These are phyloP conservation scores for Aspergillus calidoustus DNA, from an alignment of 2,329 filamentous ascomycete genomes.

Conservation along the genomic window DNA sequence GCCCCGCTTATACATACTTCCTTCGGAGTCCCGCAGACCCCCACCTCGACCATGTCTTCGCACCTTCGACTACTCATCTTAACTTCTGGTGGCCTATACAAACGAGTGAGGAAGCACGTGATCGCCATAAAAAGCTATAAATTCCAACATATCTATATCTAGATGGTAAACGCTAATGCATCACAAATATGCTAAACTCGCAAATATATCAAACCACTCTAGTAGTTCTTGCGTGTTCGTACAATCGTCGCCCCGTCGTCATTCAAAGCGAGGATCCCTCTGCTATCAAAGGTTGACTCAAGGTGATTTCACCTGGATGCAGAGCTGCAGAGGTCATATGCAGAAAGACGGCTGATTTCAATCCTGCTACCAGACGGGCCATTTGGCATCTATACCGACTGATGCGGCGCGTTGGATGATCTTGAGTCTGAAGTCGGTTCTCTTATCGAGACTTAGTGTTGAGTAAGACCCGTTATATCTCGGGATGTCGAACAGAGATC, in stretches of 20 bases:
- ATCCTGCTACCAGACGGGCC: neutral
- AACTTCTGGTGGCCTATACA: no score
- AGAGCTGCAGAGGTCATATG: neutral
- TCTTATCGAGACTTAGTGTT: neutral
- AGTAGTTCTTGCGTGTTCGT: neutral
- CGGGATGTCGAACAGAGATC: no score
- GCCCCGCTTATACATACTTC: no score
- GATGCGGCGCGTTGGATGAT: no score
- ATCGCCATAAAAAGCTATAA: neutral
- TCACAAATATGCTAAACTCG: neutral
- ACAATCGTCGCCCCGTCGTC: neutral
- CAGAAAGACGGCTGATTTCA: neutral
- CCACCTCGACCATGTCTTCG: no score
- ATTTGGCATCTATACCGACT: no score
- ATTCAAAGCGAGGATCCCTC: no score
- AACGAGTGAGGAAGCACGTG: no score
- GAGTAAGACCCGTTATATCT: neutral
- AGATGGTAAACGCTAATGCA: neutral
- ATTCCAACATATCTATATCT: neutral
- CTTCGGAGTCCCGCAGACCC: no score
- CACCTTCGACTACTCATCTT: no score
- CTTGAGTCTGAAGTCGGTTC: neutral
- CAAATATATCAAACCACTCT: neutral
- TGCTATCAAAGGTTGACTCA: neutral
- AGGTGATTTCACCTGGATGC: no score